Conservation (phyloP, 228 moss, liverwort and hornwort species). For the Sphagnum magellanicum region DNA sequence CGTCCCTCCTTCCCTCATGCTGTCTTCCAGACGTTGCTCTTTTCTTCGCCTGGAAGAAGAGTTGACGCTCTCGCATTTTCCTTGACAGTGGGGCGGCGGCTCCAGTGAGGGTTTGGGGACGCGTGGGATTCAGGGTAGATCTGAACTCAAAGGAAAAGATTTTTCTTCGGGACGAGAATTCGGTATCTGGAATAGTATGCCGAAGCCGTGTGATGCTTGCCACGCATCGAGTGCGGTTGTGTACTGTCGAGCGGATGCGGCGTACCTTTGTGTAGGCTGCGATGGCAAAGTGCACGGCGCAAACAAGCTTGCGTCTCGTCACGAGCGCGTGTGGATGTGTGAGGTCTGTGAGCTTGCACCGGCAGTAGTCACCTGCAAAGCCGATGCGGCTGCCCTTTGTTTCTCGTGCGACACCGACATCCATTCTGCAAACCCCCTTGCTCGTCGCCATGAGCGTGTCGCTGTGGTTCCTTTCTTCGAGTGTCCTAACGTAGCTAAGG, state of each 20-base stretch:
- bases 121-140: no score
- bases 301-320: constrained; percentile 86
- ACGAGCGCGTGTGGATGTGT: constrained; percentile 92
- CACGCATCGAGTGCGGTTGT: constrained; percentile 30
- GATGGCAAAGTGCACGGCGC: constrained; percentile 85
- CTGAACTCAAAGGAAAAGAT: no score
- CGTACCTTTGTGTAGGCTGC: constrained; percentile 64
- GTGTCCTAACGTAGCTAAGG: constrained; percentile 25
- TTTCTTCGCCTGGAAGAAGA: constrained; percentile 3
- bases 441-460: constrained; percentile 85
- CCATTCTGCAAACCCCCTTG: constrained; percentile 84
- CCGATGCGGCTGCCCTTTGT: constrained; percentile 86
- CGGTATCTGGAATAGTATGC: constrained; percentile 11
- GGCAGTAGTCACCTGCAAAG: constrained; percentile 90
- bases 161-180: no score
- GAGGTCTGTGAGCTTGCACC: constrained; percentile 88
- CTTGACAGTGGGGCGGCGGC: neutral
- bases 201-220: constrained; percentile 55
- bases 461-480: constrained; percentile 66
- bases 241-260: constrained; percentile 50
- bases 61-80: neutral
- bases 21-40: neutral
- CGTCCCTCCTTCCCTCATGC: constrained; percentile 1
- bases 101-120: no score
- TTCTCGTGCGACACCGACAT: constrained; percentile 83